Conservation (phyloP, 2,329 filamentous ascomycete species). For the Aspergillus glaucus region DNA sequence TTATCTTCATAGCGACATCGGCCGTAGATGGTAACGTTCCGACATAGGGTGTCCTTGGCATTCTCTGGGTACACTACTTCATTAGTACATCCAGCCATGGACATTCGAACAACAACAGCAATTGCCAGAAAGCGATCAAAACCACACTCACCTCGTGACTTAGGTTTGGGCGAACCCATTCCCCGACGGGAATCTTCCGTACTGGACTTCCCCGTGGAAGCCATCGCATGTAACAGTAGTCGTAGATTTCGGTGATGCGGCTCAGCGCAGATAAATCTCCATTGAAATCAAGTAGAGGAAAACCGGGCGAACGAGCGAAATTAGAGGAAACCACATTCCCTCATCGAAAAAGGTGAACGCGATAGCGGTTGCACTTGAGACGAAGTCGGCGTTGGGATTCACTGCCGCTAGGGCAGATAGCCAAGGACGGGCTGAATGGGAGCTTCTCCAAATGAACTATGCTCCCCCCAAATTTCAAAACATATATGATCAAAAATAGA, state of each 20-base stretch:
- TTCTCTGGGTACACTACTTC: conserved; percentile 49
- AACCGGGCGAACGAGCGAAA: conserved; percentile 20
- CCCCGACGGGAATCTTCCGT: conserved; percentile 42
- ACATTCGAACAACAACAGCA: neutral
- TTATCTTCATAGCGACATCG: conserved; percentile 88
- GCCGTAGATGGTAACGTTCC: conserved; percentile 88
- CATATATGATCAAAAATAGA: conserved; percentile 2
- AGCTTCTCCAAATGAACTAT: neutral
- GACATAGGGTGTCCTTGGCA: conserved; percentile 79
- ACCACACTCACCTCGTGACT: conserved; percentile 40
- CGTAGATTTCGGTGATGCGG: conserved; percentile 16
- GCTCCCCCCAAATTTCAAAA: conserved; percentile 3
- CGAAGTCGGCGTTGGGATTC: conserved; percentile 1
- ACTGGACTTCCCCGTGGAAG: conserved; percentile 37
- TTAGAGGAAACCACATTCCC: conserved; percentile 35
- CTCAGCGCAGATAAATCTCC: conserved; percentile 34
- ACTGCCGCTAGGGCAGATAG: neutral
- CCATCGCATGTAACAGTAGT: conserved; percentile 29
- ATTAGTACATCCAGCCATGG: conserved; percentile 2
- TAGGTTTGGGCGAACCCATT: conserved; percentile 42
- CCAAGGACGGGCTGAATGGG: neutral
- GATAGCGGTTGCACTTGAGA: conserved; percentile 1
- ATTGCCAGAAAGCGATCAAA: neutral
- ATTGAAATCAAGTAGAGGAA: conserved; percentile 31
- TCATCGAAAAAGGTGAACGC: conserved; percentile 13